Percentiles rank a stretch among this genome's conserved stretches.
Conservation (phyloP, 2,329 filamentous ascomycete genomes). For the Chrysosporium queenslandicum region DNA sequence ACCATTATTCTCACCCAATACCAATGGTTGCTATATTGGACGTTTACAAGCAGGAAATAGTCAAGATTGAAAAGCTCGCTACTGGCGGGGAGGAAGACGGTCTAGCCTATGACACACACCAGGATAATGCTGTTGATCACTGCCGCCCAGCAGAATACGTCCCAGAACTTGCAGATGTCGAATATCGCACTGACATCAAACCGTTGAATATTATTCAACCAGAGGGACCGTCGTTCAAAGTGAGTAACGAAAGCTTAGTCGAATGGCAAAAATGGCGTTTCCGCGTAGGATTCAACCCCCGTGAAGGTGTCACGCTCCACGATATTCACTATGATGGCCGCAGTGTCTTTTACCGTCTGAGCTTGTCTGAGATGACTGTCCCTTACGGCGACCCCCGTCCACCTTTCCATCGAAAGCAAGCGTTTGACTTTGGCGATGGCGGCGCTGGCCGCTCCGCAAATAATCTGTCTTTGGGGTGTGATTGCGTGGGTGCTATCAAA, state of each 20-base stretch:
- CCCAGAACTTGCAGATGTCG: constrained; percentile 40
- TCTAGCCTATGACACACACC: constrained; percentile 32
- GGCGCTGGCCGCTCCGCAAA: constrained; percentile 55
- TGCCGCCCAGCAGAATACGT: constrained; percentile 45
- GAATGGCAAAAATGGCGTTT: constrained; percentile 59
- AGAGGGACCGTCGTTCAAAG: constrained; percentile 54
- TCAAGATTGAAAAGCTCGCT: constrained; percentile 50
- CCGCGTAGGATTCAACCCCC: constrained; percentile 56
- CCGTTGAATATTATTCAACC: constrained; percentile 61
- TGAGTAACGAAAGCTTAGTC: constrained; percentile 42
- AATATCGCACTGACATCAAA: constrained; percentile 47
- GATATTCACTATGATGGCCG: constrained; percentile 56
- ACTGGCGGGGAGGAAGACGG: constrained; percentile 43
- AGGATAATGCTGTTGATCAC: constrained; percentile 44
- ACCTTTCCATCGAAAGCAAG: constrained; percentile 57
- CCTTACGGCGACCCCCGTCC: constrained; percentile 54
- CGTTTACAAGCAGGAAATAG: constrained; percentile 43
- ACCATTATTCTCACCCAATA: constrained; percentile 55
- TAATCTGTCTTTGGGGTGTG: constrained; percentile 56
- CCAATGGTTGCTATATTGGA: constrained; percentile 53
- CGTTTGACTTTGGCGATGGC: constrained; percentile 59
- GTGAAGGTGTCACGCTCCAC: constrained; percentile 58
- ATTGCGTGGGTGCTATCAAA: constrained; percentile 57
- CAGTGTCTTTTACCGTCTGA: constrained; percentile 54
- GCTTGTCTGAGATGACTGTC: constrained; percentile 57